A percentile compares a stretch with the other conserved stretches of the same genome.
phyloP scores from a whole-genome alignment of 345 rosid genomes.

The Litchi chinensis region DNA sequence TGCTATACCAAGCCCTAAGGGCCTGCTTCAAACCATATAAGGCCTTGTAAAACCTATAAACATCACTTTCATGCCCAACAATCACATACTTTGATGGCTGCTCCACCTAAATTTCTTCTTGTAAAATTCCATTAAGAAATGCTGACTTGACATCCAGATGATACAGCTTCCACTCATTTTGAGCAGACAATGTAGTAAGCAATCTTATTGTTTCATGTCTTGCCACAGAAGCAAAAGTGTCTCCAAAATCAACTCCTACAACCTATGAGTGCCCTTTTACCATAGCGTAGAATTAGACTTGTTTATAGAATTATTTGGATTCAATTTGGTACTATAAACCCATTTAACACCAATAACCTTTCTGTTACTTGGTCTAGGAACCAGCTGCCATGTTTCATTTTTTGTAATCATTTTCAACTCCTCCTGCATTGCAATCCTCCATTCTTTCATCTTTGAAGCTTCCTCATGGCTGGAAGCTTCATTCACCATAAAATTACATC shows the following conservation, averaged over 20 bases:
- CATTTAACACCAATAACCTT: constrained; percentile 5
- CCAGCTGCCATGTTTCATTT: not conserved
- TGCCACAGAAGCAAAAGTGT: not conserved
- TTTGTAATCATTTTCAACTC: not conserved
- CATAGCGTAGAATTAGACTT: not conserved
- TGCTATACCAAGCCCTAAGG: not conserved
- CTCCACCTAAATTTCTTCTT: too few relatives aligned
- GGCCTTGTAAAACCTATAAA: not conserved
- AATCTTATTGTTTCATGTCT: not conserved
- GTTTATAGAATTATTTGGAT: not conserved
- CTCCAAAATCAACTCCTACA: not conserved
- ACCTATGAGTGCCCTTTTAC: not conserved
- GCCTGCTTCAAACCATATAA: constrained; percentile 8
- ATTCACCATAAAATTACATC: not conserved
- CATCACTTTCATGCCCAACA: too few relatives aligned
- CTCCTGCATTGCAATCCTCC: not conserved
- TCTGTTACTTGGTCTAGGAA: not conserved
- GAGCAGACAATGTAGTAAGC: not conserved
- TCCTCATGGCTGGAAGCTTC: not conserved
- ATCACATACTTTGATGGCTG: too few relatives aligned
- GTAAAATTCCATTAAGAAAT: not conserved
- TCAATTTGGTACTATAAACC: not conserved
- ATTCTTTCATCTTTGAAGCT: not conserved
- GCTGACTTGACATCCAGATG: constrained; percentile 4
- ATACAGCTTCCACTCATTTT: not conserved